Evolutionary conservation across 768 basidiomycete species (phyloP).

Genomic region (Chalciporus chontae): DNA sequence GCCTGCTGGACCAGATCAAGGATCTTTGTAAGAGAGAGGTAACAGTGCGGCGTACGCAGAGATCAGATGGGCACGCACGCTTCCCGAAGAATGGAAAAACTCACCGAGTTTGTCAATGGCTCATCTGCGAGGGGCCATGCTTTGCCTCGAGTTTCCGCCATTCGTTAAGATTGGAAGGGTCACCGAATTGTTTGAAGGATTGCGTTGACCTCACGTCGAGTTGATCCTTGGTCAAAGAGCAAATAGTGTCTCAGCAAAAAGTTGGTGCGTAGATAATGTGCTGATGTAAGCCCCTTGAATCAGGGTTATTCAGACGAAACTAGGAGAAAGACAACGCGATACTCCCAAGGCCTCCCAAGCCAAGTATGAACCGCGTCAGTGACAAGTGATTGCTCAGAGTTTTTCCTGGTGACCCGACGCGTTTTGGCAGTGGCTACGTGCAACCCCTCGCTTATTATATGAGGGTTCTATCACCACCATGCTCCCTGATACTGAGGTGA

Average conservation of each 20-base stretch:
- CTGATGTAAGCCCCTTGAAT: constrained; percentile 15
- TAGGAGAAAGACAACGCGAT: too few species aligned
- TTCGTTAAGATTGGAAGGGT: constrained; percentile 27
- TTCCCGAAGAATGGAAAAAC: constrained; percentile 21
- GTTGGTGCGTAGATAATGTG: background rate
- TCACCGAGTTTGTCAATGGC: constrained; percentile 83
- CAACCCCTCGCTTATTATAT: too few species aligned
- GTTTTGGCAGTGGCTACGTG: too few species aligned
- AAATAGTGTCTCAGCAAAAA: background rate
- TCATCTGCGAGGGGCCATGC: constrained; percentile 89
- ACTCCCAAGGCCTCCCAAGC: too few species aligned
- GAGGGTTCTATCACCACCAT: constrained; percentile 12
- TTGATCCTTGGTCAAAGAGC: constrained; percentile 77
- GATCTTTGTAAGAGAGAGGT: constrained; percentile 55
- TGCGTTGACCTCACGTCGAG: constrained; percentile 71
- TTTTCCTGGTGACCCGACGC: too few species aligned
- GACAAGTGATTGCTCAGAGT: too few species aligned
- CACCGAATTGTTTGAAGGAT: background rate
- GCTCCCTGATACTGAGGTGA: constrained; percentile 18
- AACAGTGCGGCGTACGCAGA: background rate
- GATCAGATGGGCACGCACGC: background rate
- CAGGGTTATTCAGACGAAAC: too few species aligned
- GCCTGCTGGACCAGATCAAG: constrained; percentile 95
- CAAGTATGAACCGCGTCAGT: too few species aligned
- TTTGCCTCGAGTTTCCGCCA: constrained; percentile 71